phyloP scores from a whole-genome alignment of 1,284 basidiomycete genomes.

The Trichosporon sp. region DNA sequence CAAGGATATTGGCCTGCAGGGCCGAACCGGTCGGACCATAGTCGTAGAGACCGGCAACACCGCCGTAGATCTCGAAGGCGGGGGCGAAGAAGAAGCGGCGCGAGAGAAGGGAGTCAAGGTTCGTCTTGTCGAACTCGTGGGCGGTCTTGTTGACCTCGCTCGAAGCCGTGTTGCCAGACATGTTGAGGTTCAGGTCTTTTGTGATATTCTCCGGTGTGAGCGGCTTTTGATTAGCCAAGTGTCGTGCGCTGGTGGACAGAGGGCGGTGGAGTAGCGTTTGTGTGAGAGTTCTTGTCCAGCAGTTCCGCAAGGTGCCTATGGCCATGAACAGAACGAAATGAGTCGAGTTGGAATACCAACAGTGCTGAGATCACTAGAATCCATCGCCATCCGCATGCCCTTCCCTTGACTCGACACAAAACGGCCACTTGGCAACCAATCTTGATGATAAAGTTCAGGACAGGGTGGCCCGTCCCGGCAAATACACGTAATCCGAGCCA shows the following conservation, averaged over 20 bases:
- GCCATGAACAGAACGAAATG: slow-evolving; percentile 25
- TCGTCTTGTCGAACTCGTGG: slow-evolving; percentile 84
- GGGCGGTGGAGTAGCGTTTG: slow-evolving; percentile 21
- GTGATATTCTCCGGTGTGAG: neutral
- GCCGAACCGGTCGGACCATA: slow-evolving; percentile 94
- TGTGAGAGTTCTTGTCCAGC: slow-evolving; percentile 28
- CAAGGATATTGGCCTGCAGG: slow-evolving; percentile 94
- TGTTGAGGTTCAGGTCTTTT: neutral
- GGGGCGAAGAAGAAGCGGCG: slow-evolving; percentile 97
- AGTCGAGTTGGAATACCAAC: slow-evolving; percentile 8
- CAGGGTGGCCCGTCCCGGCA: slow-evolving; percentile 3
- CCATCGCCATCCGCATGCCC: neutral
- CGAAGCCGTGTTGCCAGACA: slow-evolving; percentile 26
- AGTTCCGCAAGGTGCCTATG: slow-evolving; percentile 25
- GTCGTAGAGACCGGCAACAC: slow-evolving; percentile 94
- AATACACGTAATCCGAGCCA: neutral
- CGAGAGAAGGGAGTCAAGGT: slow-evolving; percentile 84
- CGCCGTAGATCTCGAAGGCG: slow-evolving; percentile 98
- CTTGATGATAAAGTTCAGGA: slow-evolving; percentile 17
- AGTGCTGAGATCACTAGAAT: slow-evolving; percentile 1
- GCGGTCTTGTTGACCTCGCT: slow-evolving; percentile 73
- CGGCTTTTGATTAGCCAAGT: neutral
- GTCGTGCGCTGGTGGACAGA: slow-evolving; percentile 17
- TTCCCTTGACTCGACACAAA: slow-evolving; percentile 17
- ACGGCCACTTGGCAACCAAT: slow-evolving; percentile 13